Percentiles rank a stretch among this genome's conserved stretches.
phyloP scores from a whole-genome alignment of 1,139 yeast genomes.

The Scheffersomyces parashehatae region DNA sequence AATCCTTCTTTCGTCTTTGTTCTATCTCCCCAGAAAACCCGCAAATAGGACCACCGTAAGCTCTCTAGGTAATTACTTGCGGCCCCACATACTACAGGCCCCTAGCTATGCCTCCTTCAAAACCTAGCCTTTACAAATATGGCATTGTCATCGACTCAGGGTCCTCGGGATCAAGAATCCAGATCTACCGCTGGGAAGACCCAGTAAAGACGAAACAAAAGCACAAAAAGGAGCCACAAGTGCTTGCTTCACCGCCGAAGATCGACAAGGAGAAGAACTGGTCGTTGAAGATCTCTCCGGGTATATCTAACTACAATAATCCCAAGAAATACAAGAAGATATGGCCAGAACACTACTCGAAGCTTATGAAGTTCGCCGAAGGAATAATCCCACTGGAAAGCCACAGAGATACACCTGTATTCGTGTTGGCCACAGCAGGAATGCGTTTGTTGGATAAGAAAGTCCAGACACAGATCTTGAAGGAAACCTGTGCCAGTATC shows the following conservation, averaged over 20 bases:
- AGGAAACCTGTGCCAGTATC: slow-evolving; percentile 53
- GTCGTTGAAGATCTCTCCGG: slow-evolving; percentile 67
- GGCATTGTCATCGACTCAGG: slow-evolving; percentile 84
- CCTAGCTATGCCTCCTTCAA: slow-evolving; percentile 1
- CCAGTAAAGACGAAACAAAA: slow-evolving; percentile 26
- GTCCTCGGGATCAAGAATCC: slow-evolving; percentile 76
- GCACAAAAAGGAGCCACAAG: slow-evolving; percentile 20
- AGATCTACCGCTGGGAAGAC: slow-evolving; percentile 68
- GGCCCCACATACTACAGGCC: too few relatives aligned
- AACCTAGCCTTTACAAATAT: slow-evolving; percentile 32
- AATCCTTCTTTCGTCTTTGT: too few relatives aligned
- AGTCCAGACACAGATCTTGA: slow-evolving; percentile 47
- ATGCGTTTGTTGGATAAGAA: slow-evolving; percentile 62
- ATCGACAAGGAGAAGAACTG: slow-evolving; percentile 60
- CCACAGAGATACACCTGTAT: slow-evolving; percentile 63
- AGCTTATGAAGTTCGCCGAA: slow-evolving; percentile 58
- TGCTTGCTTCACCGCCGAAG: slow-evolving; percentile 58
- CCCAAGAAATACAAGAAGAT: slow-evolving; percentile 42
- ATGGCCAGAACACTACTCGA: slow-evolving; percentile 61
- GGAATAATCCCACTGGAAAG: slow-evolving; percentile 55
- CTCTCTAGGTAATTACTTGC: too few relatives aligned
- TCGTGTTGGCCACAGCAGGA: slow-evolving; percentile 79
- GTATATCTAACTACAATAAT: slow-evolving; percentile 60
- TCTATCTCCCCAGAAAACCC: too few relatives aligned
- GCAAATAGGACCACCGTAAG: too few relatives aligned